Base-by-base conservation (phyloP, 1,284 basidiomycete species). In the Leccinum fallax region DNA sequence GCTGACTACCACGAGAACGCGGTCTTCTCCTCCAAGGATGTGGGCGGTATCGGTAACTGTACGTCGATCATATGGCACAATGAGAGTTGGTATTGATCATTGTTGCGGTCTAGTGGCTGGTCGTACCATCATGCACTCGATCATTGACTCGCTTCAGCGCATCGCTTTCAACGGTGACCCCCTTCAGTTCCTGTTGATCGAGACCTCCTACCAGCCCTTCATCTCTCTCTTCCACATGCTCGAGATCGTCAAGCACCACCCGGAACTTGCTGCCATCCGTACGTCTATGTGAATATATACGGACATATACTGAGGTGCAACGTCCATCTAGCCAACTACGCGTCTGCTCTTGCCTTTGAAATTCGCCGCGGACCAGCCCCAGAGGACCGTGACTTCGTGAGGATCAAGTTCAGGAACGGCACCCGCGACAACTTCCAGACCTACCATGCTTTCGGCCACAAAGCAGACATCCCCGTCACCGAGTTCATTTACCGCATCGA, bases 171-270 rank as follows among this genome's bases (percentile, higher is more conserved):
- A 88, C 69, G 86, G 83, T 60, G 87, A 92, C 76, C 86, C 89
- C 46, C 85, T 95, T 61, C 88, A 92, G 70, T 82, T 95, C 76
- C 81, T 88, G 72, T 77, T 93, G 65, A 78, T 91, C 62, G 82
- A 93, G 74, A 89, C 89, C 24, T 90, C 90, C 66, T 95, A 95
- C 81, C 93, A 95, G 76, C 90, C 93, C 16, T 92, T 95, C 84
- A 88, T 95, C 69, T 93, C 92, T 15, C 82, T 95, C 73, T 89
- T 94, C 85, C 85, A 89, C 74, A 85, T 93, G 77, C 87, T 90
- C 16, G 87, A 88, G 59, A 76, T 87, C 62, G 67, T 77, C 64
- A 78, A 84, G 64, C 76, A 81, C 26, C 77, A 86, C 73, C 87
- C 89, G 2, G 81, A 87, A 59, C 75, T 88, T 62, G 75, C 78